Evolutionary conservation across 2,329 filamentous ascomycete genomes (phyloP), one percentile per base, ranked within the genome.

Genomic region (Paecilomyces niveus): DNA sequence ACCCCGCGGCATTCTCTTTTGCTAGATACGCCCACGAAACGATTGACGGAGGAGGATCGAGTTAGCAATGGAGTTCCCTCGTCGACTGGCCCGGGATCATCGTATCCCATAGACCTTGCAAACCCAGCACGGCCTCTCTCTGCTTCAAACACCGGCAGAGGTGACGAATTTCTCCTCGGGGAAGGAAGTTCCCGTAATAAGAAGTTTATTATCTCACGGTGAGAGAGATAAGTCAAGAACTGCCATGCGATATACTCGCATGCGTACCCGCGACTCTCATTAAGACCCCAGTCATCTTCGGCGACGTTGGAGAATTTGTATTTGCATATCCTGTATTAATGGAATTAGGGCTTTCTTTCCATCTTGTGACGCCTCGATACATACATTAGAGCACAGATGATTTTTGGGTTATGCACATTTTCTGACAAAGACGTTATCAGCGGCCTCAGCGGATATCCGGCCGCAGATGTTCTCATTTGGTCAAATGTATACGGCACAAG

Each of bases 181-280:
- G 55, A 57, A 7, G 63, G 66, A 31, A 86, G 73, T 64, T 86
- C 83, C 56, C 79, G 77, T 7, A 85, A 74, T 29, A 86, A 72
- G 57, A 78, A 81, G 54, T 85, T 81, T 49, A 86, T 84, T 7
- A 80, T 77, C 58, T 86, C 83, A 31, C 77, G 71, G 57, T 83
- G 79, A 10, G 81, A 80, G 51, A 86, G 70, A 60, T 80, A 80
- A 29, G 80, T 80, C 24, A 86, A 70, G 58, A 85, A 85, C 55
- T 84, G 80, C 82, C 83, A 85, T n/a, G 83, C 83, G 7, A 85
- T 79, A 58, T 83, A 80, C 68, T 86, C 83, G 64, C 84, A 86
- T 4, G 83, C 83, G 65, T 80, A 77, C 13, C 80, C 83, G 62
- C 83, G 76, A 9, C 80, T 81, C 64, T 81, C 76, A 57, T 84